A percentile compares a stretch with the other conserved stretches of the same genome.
Evolutionary conservation across 169 alveolate species (phyloP).

Genomic region (Pseudocohnilembus persalinus): DNA sequence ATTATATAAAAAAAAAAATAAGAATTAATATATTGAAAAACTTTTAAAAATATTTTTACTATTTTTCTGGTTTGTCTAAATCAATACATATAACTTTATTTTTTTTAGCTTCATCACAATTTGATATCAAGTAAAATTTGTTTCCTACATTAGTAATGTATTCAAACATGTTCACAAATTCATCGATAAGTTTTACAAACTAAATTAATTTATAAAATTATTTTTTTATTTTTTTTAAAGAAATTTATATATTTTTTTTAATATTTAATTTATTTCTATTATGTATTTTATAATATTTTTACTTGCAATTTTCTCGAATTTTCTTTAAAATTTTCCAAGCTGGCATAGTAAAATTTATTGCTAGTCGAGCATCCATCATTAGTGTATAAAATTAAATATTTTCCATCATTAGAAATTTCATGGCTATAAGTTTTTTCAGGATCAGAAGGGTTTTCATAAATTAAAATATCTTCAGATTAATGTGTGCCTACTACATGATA

Average conservation of each 20-base stretch:
- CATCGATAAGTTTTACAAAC: not conserved
- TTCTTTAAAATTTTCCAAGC: not conserved
- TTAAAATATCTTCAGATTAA: not conserved
- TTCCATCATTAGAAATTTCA: not conserved
- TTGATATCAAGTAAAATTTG: not conserved
- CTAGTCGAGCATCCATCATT: not conserved
- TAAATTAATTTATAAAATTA: too few relatives aligned
- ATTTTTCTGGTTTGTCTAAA: not conserved
- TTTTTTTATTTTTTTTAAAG: not conserved
- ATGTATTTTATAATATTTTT: too few relatives aligned
- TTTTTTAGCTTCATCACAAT: not conserved
- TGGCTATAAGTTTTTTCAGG: not conserved
- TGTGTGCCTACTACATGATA: not conserved
- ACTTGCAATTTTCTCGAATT: not conserved
- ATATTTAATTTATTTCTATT: too few relatives aligned
- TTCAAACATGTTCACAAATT: not conserved
- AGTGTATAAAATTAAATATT: not conserved
- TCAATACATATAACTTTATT: not conserved
- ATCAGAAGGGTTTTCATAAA: not conserved
- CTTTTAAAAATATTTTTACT: not conserved
- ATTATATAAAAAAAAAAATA: too few relatives aligned
- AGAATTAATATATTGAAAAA: not conserved
- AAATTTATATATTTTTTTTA: too few relatives aligned
- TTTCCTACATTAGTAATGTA: not conserved
- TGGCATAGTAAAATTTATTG: not conserved